These are phyloP conservation scores for Capsicum pubescens DNA, from an alignment of 257 asterid genomes.

Conservation along the genomic window DNA sequence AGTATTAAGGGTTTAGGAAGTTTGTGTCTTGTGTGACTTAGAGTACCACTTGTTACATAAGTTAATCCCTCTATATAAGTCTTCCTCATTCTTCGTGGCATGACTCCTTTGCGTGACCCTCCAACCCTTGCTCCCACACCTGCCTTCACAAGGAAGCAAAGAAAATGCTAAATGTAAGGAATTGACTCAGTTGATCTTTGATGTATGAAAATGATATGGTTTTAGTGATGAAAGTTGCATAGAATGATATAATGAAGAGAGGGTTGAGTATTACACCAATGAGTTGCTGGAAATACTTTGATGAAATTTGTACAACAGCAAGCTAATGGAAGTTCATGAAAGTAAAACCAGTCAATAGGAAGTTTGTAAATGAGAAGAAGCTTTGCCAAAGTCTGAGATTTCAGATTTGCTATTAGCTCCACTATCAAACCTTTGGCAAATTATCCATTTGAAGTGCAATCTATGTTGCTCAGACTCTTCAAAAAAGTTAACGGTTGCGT, in stretches of 20 bases:
- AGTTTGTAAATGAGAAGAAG: neutral
- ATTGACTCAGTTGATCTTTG: neutral
- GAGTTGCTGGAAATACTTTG: neutral
- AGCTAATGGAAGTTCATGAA: neutral
- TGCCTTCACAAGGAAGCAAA: neutral
- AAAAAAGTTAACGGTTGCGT: too few species aligned
- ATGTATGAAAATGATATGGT: neutral
- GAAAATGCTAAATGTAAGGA: slow-evolving; percentile 5
- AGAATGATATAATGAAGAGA: neutral
- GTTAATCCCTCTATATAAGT: neutral
- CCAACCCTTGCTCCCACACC: neutral
- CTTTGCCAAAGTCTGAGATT: neutral
- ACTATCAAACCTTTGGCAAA: neutral
- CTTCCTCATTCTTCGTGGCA: neutral
- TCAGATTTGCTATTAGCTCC: neutral
- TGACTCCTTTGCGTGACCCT: neutral
- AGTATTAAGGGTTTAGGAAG: neutral
- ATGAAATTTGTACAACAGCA: neutral
- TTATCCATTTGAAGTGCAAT: neutral
- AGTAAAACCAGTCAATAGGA: neutral
- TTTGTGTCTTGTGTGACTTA: slow-evolving; percentile 14
- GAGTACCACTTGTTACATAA: neutral
- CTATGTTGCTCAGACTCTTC: too few species aligned
- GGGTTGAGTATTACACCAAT: neutral
- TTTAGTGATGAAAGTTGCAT: neutral